Percentiles rank a stretch among this genome's conserved stretches.
Evolutionary conservation across 371 early-diverging fungal species (phyloP).

Genomic region (Synchytrium microbalum): DNA sequence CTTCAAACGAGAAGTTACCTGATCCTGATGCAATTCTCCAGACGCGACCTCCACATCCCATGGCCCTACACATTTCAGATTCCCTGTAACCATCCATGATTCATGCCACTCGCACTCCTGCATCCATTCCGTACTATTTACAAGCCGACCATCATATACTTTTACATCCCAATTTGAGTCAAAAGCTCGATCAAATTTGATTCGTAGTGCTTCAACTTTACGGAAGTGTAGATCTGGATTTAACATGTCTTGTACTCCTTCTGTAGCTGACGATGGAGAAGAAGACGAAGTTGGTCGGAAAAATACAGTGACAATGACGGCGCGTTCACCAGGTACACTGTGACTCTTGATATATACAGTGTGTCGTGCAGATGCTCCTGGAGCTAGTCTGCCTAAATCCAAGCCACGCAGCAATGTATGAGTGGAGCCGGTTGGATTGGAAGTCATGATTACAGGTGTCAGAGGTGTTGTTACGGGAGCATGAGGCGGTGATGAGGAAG

Average conservation of each 20-base stretch:
- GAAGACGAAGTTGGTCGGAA: slow-evolving; percentile 12
- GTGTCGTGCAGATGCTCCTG: slow-evolving; percentile 6
- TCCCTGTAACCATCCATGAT: slow-evolving; percentile 31
- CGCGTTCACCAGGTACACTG: slow-evolving; percentile 20
- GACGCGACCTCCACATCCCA: slow-evolving; percentile 42
- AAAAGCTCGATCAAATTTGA: slow-evolving; percentile 45
- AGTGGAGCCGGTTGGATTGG: slow-evolving; percentile 4
- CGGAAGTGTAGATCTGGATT: slow-evolving; percentile 27
- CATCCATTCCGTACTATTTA: slow-evolving; percentile 16
- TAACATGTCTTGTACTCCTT: background rate
- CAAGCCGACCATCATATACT: slow-evolving; percentile 24
- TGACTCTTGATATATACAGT: slow-evolving; percentile 16
- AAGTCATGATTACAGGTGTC: slow-evolving; percentile 2
- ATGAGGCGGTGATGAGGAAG: background rate
- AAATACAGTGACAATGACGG: slow-evolving; percentile 19
- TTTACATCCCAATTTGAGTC: slow-evolving; percentile 36
- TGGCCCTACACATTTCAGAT: slow-evolving; percentile 36
- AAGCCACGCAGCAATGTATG: slow-evolving; percentile 8
- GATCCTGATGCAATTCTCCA: slow-evolving; percentile 20
- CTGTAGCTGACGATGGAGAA: slow-evolving; percentile 7
- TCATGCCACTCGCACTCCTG: slow-evolving; percentile 17
- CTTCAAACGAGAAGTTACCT: background rate
- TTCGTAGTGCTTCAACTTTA: slow-evolving; percentile 38
- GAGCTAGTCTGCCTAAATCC: slow-evolving; percentile 18
- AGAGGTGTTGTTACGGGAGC: background rate